These are phyloP conservation scores for Linum usitatissimum DNA, from an alignment of 345 rosid species.

Conservation along the genomic window DNA sequence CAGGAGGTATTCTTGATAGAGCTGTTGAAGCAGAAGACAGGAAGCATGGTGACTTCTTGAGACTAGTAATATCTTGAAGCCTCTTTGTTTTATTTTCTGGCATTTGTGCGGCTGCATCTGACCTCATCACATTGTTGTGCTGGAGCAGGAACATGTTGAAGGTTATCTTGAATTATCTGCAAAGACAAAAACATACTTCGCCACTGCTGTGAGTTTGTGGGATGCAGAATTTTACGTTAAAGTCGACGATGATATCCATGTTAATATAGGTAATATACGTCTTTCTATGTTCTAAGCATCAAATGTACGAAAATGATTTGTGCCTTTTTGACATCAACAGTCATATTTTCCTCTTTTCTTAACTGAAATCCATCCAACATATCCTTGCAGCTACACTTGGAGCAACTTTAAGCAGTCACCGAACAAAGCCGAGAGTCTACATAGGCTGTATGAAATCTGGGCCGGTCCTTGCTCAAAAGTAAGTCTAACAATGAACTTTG, in stretches of 20 bases:
- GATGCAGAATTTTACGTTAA: constrained; percentile 2
- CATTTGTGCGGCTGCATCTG: not conserved
- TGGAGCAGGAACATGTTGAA: constrained; percentile 1
- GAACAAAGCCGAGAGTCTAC: constrained; percentile 64
- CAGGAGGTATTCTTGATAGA: constrained; percentile 3
- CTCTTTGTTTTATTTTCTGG: not conserved
- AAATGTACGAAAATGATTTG: no score
- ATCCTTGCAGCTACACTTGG: constrained; percentile 77
- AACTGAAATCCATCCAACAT: constrained; percentile 7
- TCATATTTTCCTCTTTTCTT: not conserved
- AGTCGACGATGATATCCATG: constrained; percentile 1
- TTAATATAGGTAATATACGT: not conserved
- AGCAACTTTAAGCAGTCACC: constrained; percentile 62
- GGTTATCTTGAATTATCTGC: constrained; percentile 5
- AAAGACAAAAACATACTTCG: constrained; percentile 1
- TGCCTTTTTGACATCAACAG: not conserved
- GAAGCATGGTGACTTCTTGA: constrained; percentile 7
- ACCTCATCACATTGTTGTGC: not conserved
- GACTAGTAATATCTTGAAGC: not conserved
- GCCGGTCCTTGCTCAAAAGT: constrained; percentile 94
- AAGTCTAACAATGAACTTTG: constrained; percentile 21
- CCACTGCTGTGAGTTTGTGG: constrained; percentile 4
- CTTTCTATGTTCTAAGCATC: no score
- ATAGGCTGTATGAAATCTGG: constrained; percentile 99
- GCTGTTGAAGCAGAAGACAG: constrained; percentile 7